phyloP scores from a whole-genome alignment of 495 filamentous ascomycete species.

The Xylaria scruposa region DNA sequence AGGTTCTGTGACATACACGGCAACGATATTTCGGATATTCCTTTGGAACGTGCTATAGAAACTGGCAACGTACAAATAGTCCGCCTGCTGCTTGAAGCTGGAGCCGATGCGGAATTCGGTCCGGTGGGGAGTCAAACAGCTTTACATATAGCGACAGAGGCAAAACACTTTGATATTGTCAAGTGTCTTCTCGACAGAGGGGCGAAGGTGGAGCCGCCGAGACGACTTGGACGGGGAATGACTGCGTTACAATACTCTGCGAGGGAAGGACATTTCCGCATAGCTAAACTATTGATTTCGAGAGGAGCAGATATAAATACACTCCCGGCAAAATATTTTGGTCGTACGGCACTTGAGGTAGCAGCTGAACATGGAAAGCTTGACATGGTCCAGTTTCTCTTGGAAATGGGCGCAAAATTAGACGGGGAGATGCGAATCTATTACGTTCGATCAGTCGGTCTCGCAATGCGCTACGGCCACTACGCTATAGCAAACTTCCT shows the following conservation, averaged over 20 bases:
- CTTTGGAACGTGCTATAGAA: neutral
- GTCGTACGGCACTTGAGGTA: neutral
- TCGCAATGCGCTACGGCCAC: neutral
- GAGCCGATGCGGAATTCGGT: neutral
- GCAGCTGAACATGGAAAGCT: constrained; percentile 1
- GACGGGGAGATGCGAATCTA: neutral
- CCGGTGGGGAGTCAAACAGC: neutral
- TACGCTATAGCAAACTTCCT: neutral
- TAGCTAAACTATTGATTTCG: neutral
- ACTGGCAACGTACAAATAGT: neutral
- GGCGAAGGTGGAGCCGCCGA: neutral
- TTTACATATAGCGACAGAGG: neutral
- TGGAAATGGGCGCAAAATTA: neutral
- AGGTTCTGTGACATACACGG: too few species aligned
- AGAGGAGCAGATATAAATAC: neutral
- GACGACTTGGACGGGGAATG: neutral
- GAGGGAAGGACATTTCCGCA: neutral
- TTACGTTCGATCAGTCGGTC: neutral
- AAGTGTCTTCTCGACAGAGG: neutral
- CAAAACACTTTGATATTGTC: neutral
- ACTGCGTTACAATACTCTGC: neutral
- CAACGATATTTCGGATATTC: neutral
- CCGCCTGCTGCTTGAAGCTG: neutral
- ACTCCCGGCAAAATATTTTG: neutral
- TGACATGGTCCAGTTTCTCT: constrained; percentile 2